These are phyloP conservation scores for Ascochyta fabae DNA, from an alignment of 2,329 filamentous ascomycete species.

Conservation along the genomic window DNA sequence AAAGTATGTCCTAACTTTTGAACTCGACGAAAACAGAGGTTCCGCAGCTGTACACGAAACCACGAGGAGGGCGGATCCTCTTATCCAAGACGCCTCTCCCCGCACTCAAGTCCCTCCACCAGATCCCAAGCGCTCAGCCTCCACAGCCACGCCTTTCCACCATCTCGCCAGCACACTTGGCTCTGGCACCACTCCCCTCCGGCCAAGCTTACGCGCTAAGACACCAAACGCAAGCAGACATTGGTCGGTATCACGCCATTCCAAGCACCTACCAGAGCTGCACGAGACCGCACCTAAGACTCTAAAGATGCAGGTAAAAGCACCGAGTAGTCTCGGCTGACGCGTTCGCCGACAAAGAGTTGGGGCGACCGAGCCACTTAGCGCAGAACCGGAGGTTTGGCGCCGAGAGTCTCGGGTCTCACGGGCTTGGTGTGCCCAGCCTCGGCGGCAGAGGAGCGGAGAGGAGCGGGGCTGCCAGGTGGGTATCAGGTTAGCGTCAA, in stretches of 20 bases:
- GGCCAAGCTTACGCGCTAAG: slow-evolving; percentile 1
- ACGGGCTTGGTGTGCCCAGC: slow-evolving; percentile 26
- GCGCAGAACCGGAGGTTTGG: slow-evolving; percentile 7
- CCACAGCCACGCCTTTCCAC: slow-evolving; percentile 15
- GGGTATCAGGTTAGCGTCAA: slow-evolving; percentile 3
- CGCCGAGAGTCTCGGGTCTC: slow-evolving; percentile 22
- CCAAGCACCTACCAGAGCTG: slow-evolving; percentile 12
- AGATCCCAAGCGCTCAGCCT: slow-evolving; percentile 17
- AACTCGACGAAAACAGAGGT: not conserved
- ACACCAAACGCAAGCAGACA: slow-evolving; percentile 4
- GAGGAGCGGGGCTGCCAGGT: slow-evolving; percentile 26
- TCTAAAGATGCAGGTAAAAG: slow-evolving; percentile 3
- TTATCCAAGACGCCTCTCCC: slow-evolving; percentile 14
- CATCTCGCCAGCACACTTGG: slow-evolving; percentile 10
- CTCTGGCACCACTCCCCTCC: slow-evolving; percentile 4
- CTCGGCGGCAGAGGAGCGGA: slow-evolving; percentile 30
- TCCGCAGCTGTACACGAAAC: slow-evolving; percentile 2
- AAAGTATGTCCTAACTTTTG: not conserved
- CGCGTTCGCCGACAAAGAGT: slow-evolving; percentile 17
- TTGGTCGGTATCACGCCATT: slow-evolving; percentile 19
- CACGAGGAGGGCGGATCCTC: slow-evolving; percentile 2
- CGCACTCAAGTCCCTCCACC: slow-evolving; percentile 4
- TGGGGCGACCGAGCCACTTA: slow-evolving; percentile 10
- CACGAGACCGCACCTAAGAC: slow-evolving; percentile 8
- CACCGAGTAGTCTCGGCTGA: slow-evolving; percentile 31